Evolutionary conservation across 2,329 filamentous ascomycete species (phyloP).

Genomic region (Fusarium xylarioides): DNA sequence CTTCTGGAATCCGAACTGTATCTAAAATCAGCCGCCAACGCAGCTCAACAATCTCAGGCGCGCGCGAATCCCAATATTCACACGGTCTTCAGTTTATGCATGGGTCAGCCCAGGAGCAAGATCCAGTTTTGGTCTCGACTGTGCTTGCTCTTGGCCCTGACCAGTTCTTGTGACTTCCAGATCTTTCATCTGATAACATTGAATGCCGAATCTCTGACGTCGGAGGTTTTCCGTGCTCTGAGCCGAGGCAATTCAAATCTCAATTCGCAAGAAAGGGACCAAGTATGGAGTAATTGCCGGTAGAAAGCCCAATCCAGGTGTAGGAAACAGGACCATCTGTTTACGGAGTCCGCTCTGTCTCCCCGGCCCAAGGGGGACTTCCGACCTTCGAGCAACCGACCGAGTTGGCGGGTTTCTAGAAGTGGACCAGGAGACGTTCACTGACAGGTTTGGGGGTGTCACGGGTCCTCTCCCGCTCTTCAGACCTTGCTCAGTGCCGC

Average conservation of each 20-base stretch:
- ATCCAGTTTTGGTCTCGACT: background rate
- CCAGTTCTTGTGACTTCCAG: slow-evolving; percentile 20
- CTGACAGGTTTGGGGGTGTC: slow-evolving; percentile 18
- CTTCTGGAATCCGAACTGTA: slow-evolving; percentile 15
- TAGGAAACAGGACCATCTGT: slow-evolving; percentile 1
- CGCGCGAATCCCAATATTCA: slow-evolving; percentile 22
- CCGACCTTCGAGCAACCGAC: slow-evolving; percentile 31
- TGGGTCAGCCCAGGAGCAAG: slow-evolving; percentile 5
- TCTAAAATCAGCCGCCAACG: background rate
- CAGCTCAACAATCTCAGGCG: slow-evolving; percentile 32
- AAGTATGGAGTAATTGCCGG: slow-evolving; percentile 6
- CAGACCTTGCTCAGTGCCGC: slow-evolving; percentile 19
- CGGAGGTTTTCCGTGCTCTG: slow-evolving; percentile 22
- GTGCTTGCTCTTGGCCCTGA: slow-evolving; percentile 6
- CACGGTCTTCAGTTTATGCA: slow-evolving; percentile 17
- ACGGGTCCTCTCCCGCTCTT: slow-evolving; percentile 24
- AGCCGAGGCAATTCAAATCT: slow-evolving; percentile 35
- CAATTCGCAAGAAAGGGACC: slow-evolving; percentile 20
- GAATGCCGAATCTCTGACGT: slow-evolving; percentile 13
- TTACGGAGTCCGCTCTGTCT: slow-evolving; percentile 21
- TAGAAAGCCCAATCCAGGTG: slow-evolving; percentile 6
- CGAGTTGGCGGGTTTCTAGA: slow-evolving; percentile 38
- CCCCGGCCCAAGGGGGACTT: slow-evolving; percentile 39
- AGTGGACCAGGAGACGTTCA: slow-evolving; percentile 22
- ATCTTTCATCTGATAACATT: slow-evolving; percentile 12